A percentile compares a stretch with the other conserved stretches of the same genome.
phyloP scores from a whole-genome alignment of 164 flowering plant genomes.

The Tinospora cordifolia region DNA sequence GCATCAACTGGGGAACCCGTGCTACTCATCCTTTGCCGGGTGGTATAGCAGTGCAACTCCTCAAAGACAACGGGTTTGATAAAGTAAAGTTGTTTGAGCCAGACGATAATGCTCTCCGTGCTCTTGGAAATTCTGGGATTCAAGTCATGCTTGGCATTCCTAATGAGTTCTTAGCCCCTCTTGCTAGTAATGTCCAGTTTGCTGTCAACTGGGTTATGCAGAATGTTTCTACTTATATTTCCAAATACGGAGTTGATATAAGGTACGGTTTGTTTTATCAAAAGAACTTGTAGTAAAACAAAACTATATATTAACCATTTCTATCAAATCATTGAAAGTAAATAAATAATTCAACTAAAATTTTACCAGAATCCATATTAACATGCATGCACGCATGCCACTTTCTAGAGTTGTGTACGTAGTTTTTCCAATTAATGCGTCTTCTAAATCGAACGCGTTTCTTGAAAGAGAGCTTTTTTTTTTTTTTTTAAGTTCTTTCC shows the following conservation, averaged over 20 bases:
- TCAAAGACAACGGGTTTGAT: conserved; percentile 76
- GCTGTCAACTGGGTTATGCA: conserved; percentile 67
- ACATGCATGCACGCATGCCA: no score
- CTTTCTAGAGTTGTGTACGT: no score
- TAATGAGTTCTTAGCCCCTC: conserved; percentile 55
- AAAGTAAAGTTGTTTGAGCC: conserved; percentile 97
- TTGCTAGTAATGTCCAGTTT: conserved; percentile 46
- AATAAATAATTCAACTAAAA: no score
- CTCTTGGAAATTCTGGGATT: conserved; percentile 71
- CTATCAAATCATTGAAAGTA: no score
- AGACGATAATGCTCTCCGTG: conserved; percentile 50
- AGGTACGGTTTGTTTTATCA: conserved; percentile 33
- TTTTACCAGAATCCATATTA: no score
- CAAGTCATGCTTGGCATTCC: conserved; percentile 92
- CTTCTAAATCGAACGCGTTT: no score
- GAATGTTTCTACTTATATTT: conserved; percentile 69
- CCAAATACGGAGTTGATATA: conserved; percentile 59
- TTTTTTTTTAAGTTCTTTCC: no score
- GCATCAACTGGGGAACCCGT: conserved; percentile 70
- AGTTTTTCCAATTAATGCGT: no score
- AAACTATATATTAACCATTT: no score
- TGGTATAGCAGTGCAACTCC: conserved; percentile 50
- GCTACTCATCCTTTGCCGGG: conserved; percentile 68
- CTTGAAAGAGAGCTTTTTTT: no score
- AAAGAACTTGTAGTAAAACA: no score